Base-by-base conservation (phyloP, 2,329 filamentous ascomycete species). In the Neodidymelliopsis sp. region DNA sequence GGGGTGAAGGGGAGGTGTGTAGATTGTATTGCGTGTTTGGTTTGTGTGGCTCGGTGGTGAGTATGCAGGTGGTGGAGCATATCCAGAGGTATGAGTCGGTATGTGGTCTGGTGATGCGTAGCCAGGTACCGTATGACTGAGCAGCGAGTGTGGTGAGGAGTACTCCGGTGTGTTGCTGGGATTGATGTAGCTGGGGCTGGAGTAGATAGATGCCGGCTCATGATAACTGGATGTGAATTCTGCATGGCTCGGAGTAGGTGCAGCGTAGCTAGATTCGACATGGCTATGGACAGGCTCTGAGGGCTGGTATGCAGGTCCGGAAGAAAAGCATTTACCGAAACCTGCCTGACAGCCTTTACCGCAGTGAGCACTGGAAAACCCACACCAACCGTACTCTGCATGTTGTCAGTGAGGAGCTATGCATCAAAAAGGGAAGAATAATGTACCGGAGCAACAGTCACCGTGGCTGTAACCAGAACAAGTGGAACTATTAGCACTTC, bases 361-460 rank as follows among this genome's bases (percentile, higher is more conserved):
- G 38, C 49, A 52, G 38, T 52, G 33, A 1, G 18, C 37, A 2
- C 41, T 23, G 12, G 42, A 47, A 36, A 23, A 41, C 3, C 49
- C 43, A 9, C 49, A 52, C 27, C 31, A 52, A 2, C 50, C 50
- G 18, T 39, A 51, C 20, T 38, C 24, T 36, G 10, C 5, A 4
- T 7, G n/a, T 2, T 2, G 23, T 52, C 15, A 52, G 31, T 18
- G n/a, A 33, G 1, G 1, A 7, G 8, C 11, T 3, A 7, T 16
- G 7, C 10, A 18, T 15, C 12, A 25, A 10, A 8, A 12, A 20
- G 6, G 9, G 19, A 28, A 9, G 19, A 5, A 6, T 5, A 19
- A 9, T 39, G 33, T 36, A 52, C 49, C 15, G 20, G 54, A 57
- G 35, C 54, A 57, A 23, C 51, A 57, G 12, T 47, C 29, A 7